Evolutionary conservation across 2,329 filamentous ascomycete genomes (phyloP).

Genomic region (Exutisphaerella laricina): DNA sequence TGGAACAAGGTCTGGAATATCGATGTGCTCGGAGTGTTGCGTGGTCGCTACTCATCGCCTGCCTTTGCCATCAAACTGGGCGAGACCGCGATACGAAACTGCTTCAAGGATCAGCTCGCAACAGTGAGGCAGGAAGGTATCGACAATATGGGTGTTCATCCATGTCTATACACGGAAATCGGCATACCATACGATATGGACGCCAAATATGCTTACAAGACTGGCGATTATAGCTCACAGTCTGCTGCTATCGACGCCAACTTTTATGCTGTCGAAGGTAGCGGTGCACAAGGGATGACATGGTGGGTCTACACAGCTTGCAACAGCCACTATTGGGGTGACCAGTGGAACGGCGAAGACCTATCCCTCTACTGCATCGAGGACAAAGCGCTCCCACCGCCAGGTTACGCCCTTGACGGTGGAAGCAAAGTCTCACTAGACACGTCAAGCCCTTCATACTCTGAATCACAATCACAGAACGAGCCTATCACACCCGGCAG

Average conservation of each 20-base stretch:
- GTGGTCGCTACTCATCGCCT: slow-evolving; percentile 81
- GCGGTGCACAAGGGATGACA: slow-evolving; percentile 75
- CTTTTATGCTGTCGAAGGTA: slow-evolving; percentile 84
- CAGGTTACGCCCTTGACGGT: slow-evolving; percentile 39
- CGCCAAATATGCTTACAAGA: slow-evolving; percentile 89
- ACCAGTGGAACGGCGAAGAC: slow-evolving; percentile 97
- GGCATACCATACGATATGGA: slow-evolving; percentile 99
- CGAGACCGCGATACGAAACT: slow-evolving; percentile 90
- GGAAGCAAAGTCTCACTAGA: slow-evolving; percentile 48
- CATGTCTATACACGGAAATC: slow-evolving; percentile 87
- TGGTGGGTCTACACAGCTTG: slow-evolving; percentile 79
- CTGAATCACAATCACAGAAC: slow-evolving; percentile 49
- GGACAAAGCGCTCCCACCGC: slow-evolving; percentile 57
- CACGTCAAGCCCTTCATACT: slow-evolving; percentile 50
- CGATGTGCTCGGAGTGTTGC: slow-evolving; percentile 85
- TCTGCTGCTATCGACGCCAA: slow-evolving; percentile 92
- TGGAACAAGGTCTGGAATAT: slow-evolving; percentile 99
- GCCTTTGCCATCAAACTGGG: slow-evolving; percentile 90
- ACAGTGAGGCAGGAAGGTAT: slow-evolving; percentile 78
- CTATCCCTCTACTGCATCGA: slow-evolving; percentile 83
- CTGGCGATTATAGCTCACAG: slow-evolving; percentile 90
- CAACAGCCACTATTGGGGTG: slow-evolving; percentile 84
- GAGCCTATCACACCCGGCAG: slow-evolving; percentile 66
- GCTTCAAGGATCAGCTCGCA: slow-evolving; percentile 78
- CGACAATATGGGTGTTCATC: slow-evolving; percentile 83